Evolutionary conservation across 371 early-diverging fungal genomes (phyloP).

Genomic region (Nematocida sp.): DNA sequence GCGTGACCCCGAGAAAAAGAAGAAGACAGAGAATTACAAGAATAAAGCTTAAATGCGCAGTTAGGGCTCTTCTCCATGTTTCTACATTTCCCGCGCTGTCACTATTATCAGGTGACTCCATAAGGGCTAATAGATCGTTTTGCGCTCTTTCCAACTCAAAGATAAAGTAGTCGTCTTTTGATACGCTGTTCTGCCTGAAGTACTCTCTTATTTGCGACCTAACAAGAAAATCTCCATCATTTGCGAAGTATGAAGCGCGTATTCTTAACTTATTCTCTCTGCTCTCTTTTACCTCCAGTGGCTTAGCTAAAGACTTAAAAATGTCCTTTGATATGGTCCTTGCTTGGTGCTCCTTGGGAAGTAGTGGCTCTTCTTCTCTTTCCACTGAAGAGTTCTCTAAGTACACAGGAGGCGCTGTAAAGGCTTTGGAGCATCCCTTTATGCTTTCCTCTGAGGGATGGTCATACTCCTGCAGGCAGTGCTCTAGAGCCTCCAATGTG

Average conservation of each 20-base stretch:
- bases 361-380: neutral
- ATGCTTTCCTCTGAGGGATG: constrained; percentile 53
- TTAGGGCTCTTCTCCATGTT: constrained; percentile 67
- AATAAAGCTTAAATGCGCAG: constrained; percentile 66
- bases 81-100: constrained; percentile 60
- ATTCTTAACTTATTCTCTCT: constrained; percentile 25
- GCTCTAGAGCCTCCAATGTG: constrained; percentile 60
- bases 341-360: constrained; percentile 23
- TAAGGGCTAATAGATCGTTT: constrained; percentile 67
- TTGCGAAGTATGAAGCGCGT: constrained; percentile 68
- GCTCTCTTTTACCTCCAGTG: neutral
- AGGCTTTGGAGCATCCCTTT: constrained; percentile 37
- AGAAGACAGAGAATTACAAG: constrained; percentile 62
- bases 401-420: constrained; percentile 11
- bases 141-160: constrained; percentile 69
- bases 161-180: constrained; percentile 71
- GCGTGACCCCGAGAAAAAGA: constrained; percentile 63
- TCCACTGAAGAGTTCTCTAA: neutral
- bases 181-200: constrained; percentile 72
- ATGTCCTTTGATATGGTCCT: constrained; percentile 50
- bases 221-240: constrained; percentile 76
- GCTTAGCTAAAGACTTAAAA: constrained; percentile 26
- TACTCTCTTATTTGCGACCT: constrained; percentile 70
- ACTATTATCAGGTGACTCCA: constrained; percentile 62
- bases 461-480: constrained; percentile 63